Conservation (phyloP, 1,139 yeast species). For the Suhomyces taliae region DNA sequence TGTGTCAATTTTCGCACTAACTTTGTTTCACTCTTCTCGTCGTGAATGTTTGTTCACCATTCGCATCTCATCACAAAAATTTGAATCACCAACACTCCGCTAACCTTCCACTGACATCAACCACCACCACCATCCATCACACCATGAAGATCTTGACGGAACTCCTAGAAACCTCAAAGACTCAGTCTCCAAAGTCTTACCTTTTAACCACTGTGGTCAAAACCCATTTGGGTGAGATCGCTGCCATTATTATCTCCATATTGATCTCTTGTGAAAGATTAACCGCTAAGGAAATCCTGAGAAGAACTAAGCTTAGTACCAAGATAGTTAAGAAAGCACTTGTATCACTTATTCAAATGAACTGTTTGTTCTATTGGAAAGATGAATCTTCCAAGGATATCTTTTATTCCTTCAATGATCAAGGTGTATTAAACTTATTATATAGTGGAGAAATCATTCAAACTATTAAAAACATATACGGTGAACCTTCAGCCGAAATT, state of each 20-base stretch:
- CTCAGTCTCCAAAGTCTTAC: conserved; percentile 63
- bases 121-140: not conserved
- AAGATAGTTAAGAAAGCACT: conserved; percentile 54
- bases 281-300: conserved; percentile 47
- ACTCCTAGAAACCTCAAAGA: conserved; percentile 27
- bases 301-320: conserved; percentile 40
- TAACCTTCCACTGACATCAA: not conserved
- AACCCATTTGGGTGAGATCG: conserved; percentile 63
- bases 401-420: conserved; percentile 62
- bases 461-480: conserved; percentile 43
- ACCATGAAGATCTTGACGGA: conserved; percentile 14
- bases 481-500: conserved; percentile 60
- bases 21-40: not conserved
- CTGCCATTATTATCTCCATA: conserved; percentile 53
- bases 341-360: conserved; percentile 65
- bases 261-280: conserved; percentile 63
- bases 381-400: conserved; percentile 42
- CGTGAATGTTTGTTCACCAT: not conserved
- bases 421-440: conserved; percentile 61
- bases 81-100: not conserved
- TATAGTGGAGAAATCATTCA: conserved; percentile 78
- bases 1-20: no score
- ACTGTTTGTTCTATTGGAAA: conserved; percentile 57
- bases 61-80: conserved; percentile 5
- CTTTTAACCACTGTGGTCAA: conserved; percentile 55